Evolutionary conservation across 2,329 filamentous ascomycete genomes (phyloP).

Genomic region (Pseudocercospora pini-densiflorae): DNA sequence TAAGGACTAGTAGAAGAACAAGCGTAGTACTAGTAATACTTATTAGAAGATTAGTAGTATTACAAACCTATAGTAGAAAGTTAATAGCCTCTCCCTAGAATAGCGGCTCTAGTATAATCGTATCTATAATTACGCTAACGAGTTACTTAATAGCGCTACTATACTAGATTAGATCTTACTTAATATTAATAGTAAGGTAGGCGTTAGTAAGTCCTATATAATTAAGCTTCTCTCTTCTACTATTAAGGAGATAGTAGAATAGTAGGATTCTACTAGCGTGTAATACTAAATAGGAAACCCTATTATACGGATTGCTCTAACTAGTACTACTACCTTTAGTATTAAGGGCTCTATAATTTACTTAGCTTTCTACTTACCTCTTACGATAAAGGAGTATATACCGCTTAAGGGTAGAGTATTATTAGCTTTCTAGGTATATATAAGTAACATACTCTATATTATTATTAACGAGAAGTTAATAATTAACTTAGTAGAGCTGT

Average conservation of each 20-base stretch:
- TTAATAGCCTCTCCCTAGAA: too few species aligned
- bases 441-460: not conserved
- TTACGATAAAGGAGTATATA: not conserved
- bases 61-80: too few species aligned
- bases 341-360: not conserved
- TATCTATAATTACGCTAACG: not conserved
- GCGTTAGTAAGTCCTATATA: not conserved
- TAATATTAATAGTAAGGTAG: not conserved
- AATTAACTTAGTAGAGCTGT: not conserved
- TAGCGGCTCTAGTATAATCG: not conserved
- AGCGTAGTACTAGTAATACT: too few species aligned
- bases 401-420: not conserved
- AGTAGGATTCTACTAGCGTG: not conserved
- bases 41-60: too few species aligned
- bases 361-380: not conserved
- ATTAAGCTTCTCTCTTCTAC: too few species aligned
- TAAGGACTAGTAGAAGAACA: too few species aligned
- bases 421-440: not conserved
- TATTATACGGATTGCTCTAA: not conserved
- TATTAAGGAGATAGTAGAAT: not conserved
- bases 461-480: not conserved
- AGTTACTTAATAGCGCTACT: not conserved
- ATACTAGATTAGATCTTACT: not conserved
- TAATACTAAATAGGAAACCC: not conserved
- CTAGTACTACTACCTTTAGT: not conserved